Percentiles rank a stretch among this genome's conserved stretches.
These are phyloP conservation scores for Rhytidhysteron rufulum DNA, from an alignment of 2,329 filamentous ascomycete genomes.

Conservation along the genomic window DNA sequence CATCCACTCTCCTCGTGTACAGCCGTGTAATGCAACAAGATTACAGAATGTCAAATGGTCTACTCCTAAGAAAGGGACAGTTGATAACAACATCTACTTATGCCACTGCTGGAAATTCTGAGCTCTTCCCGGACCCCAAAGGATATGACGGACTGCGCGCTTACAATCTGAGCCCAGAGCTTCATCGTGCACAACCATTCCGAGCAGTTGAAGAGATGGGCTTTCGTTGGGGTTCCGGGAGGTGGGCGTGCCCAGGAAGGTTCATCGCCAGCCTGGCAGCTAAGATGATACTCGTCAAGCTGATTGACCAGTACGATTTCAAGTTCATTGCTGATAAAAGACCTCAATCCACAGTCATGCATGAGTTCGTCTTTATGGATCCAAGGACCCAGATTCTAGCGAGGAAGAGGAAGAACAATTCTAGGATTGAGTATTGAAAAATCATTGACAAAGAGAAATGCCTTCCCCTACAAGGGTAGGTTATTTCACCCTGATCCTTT, in stretches of 20 bases:
- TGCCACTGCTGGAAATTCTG: background rate
- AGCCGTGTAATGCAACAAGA: conserved; percentile 2
- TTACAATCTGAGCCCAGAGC: conserved; percentile 3
- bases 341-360: conserved; percentile 1
- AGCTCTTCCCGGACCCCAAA: conserved; percentile 4
- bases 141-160: conserved; percentile 5
- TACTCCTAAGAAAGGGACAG: conserved; percentile 4
- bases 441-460: no score
- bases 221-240: conserved; percentile 6
- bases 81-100: conserved; percentile 3
- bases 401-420: conserved; percentile 1
- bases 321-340: conserved; percentile 1
- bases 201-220: conserved; percentile 2
- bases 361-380: conserved; percentile 8
- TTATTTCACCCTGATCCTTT: no score
- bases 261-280: conserved; percentile 2
- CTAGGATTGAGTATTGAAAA: conserved; percentile 4
- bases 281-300: conserved; percentile 5
- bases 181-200: conserved; percentile 6
- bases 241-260: conserved; percentile 6
- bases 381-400: conserved; percentile 2
- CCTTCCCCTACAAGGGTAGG: no score
- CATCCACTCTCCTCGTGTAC: conserved; percentile 5
- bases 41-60: conserved; percentile 3
- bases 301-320: conserved; percentile 8